Percentiles rank a stretch among this genome's conserved stretches.
Evolutionary conservation across 1,284 basidiomycete genomes (phyloP).

Genomic region (Cryptococcus amylolentus): DNA sequence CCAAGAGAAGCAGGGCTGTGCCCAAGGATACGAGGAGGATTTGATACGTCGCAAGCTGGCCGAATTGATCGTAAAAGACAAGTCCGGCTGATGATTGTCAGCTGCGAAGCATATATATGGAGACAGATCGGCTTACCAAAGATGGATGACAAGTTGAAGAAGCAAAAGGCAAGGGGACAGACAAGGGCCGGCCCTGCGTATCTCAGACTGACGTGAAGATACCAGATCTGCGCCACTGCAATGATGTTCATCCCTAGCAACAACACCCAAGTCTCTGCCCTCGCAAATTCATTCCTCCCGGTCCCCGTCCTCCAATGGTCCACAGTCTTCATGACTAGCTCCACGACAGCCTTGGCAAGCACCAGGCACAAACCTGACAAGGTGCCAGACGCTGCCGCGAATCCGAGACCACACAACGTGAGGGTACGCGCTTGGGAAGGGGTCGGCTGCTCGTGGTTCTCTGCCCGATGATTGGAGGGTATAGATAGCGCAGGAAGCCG

Average conservation of each 20-base stretch:
- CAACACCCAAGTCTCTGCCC: constrained; percentile 42
- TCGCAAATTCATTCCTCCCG: constrained; percentile 79
- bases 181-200: constrained; percentile 84
- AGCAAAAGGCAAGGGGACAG: constrained; percentile 92
- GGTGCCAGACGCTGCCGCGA: constrained; percentile 86
- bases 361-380: constrained; percentile 88
- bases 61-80: constrained; percentile 87
- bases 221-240: constrained; percentile 63
- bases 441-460: constrained; percentile 27
- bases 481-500: not conserved
- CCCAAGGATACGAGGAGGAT: constrained; percentile 73
- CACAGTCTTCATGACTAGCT: constrained; percentile 78
- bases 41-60: constrained; percentile 65
- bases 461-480: no score
- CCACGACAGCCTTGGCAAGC: constrained; percentile 91
- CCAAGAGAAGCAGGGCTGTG: constrained; percentile 72
- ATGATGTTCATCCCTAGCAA: constrained; percentile 38
- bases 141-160: constrained; percentile 90
- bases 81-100: constrained; percentile 55
- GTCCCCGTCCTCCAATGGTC: constrained; percentile 48
- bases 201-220: constrained; percentile 83
- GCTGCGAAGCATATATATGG: not conserved
- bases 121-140: constrained; percentile 48
- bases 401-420: constrained; percentile 74
- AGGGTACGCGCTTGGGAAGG: constrained; percentile 55